Evolutionary conservation across 179 eudicot genomes (phyloP).

Genomic region (Spinacia oleracea): DNA sequence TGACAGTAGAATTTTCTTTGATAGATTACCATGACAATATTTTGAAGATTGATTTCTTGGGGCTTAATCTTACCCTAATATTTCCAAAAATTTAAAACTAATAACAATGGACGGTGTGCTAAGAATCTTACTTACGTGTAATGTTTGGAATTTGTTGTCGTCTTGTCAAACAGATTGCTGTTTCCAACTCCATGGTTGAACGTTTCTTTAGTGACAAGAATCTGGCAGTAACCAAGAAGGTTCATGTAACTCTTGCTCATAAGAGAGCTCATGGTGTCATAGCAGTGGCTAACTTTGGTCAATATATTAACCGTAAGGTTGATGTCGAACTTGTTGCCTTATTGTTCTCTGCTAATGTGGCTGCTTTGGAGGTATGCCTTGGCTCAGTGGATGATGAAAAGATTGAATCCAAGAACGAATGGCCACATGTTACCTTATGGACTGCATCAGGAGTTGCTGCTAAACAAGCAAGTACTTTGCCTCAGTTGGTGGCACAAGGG

Average conservation of each 20-base stretch:
- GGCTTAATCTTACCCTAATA: neutral
- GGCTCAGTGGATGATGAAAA: constrained; percentile 80
- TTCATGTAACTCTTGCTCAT: constrained; percentile 91
- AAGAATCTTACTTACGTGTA: neutral
- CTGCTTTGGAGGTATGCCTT: constrained; percentile 72
- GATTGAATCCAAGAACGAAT: constrained; percentile 59
- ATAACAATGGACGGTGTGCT: neutral
- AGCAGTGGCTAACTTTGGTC: constrained; percentile 75
- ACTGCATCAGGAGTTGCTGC: constrained; percentile 64
- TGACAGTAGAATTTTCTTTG: neutral
- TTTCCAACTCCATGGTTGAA: constrained; percentile 46
- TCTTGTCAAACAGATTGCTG: constrained; percentile 46
- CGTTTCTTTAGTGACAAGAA: constrained; percentile 49
- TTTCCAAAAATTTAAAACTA: neutral
- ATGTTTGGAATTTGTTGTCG: neutral
- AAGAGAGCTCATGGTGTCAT: constrained; percentile 85
- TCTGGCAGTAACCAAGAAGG: constrained; percentile 42
- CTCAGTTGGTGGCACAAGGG: constrained; percentile 57
- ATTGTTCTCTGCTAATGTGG: constrained; percentile 64
- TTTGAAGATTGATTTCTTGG: neutral
- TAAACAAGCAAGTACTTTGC: constrained; percentile 72
- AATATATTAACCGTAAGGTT: constrained; percentile 51
- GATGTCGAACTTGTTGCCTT: constrained; percentile 65
- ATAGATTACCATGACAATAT: neutral
- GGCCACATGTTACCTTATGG: constrained; percentile 95